Base-by-base conservation (phyloP, 140 eudicot species). In the Oenanthe javanica region DNA sequence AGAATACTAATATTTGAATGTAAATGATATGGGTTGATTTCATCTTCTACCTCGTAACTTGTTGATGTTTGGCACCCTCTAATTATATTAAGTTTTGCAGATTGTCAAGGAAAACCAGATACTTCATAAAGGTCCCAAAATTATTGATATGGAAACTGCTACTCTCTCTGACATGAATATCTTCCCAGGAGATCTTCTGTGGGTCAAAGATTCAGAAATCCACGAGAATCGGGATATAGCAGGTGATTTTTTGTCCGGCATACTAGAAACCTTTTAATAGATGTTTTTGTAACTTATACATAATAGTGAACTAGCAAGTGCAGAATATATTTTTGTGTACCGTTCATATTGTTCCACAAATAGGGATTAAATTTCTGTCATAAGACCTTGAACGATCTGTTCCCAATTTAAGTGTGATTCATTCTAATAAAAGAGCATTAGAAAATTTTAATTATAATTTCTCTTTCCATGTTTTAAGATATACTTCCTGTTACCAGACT, bases 181-280 rank as follows among this genome's bases (percentile, higher is more conserved):
- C 72, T 93, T 96, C 72, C 97, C 99, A 6, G 99, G 99, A 70
- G 99, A 96, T 73, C 70, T 89, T 45, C 76, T 96, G 49, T 96
- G 99, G 99, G 98, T 96, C 73, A 91, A 87, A 36, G 99, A 96
- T 84, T 86, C 99, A 47, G 90, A 93, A 87, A 85, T 96, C 83
- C 98, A 96, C 82, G 99, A 96, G 85, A 88, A 88, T 73, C 99
- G 99, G 61, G 99, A 96, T 81, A 96, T 96, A 88, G 98, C 99
- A 84, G 99, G 99, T 96, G 85, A 77, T 71, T 25, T 67, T 36
- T 77, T 31, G 25, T 45, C 18, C 27, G 79, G 14, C 63, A 75
- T 75, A 2, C 31, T 19, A 47, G 8, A 42, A 75, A 14, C 49
- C 2, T 49, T 27, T 75, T 31, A 31, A 31, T 31, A 31, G 0